Conservation (phyloP, 371 early-diverging fungal genomes). For the Mortierella sp. region DNA sequence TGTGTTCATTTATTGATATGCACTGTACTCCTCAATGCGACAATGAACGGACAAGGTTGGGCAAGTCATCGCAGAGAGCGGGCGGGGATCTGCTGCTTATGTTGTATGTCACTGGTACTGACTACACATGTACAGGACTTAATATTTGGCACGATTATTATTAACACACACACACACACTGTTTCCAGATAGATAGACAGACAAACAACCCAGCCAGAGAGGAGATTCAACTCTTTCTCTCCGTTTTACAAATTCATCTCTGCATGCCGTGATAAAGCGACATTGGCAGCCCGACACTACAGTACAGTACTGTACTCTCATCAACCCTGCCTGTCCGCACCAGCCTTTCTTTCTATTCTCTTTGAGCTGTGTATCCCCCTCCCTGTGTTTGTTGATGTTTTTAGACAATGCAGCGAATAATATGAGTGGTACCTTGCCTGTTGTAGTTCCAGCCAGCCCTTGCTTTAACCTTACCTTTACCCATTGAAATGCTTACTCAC, state of each 20-base stretch:
- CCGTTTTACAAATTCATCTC: neutral
- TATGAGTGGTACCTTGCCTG: neutral
- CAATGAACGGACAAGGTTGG: neutral
- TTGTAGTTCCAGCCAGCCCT: neutral
- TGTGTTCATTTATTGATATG: too few relatives aligned
- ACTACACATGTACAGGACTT: neutral
- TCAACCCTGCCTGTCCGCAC: too few relatives aligned
- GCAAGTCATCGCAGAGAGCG: neutral
- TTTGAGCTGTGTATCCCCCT: too few relatives aligned
- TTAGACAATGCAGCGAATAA: neutral
- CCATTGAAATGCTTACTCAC: too few relatives aligned
- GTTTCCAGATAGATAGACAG: too few relatives aligned
- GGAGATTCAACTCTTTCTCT: neutral
- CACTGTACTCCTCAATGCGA: too few relatives aligned
- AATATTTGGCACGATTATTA: too few relatives aligned
- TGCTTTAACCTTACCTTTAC: neutral
- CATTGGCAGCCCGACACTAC: neutral
- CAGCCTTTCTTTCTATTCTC: too few relatives aligned
- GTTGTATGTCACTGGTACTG: too few relatives aligned
- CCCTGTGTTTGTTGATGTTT: neutral
- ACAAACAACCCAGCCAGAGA: neutral
- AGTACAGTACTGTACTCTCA: too few relatives aligned
- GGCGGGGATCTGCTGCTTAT: neutral
- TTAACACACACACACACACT: too few relatives aligned
- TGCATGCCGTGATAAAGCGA: neutral